Evolutionary conservation across 768 basidiomycete genomes (phyloP), one percentile per base, ranked within the genome.

Genomic region (Leccinum pellstonianum): DNA sequence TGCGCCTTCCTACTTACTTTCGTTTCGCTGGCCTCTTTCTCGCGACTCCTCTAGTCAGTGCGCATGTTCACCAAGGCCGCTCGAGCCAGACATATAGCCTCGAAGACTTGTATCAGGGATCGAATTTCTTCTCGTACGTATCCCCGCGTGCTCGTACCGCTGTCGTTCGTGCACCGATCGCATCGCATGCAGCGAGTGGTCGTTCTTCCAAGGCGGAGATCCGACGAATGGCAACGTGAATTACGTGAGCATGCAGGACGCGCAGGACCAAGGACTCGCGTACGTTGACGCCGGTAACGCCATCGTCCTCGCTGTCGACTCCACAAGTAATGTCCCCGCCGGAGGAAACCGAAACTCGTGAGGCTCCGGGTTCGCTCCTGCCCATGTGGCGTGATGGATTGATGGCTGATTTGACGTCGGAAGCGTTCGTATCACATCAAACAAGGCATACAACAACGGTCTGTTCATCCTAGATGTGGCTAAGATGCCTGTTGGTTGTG

Each of bases 171-270:
- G 11, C 27, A n/a, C 60, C 31, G 57, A 58, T 51, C 41, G 54
- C 43, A 46, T 46, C 43, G 3, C 47, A 27, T 60, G 38, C 62
- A 90, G 88, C 51, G 67, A 79, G 15, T 91, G 86, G 86, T 73
- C 82, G 29, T 92, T 87, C 74, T 88, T 81, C 71, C 76, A 76
- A 15, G 74, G 62, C 5, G 2, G 69, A 7, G 91, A 93, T 70
- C 91, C 91, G 2, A 92, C 91, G 1, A 73, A 83, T 62, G 91
- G 90, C 12, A 75, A 73, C 35, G 91, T 93, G 56, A 80, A 83
- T 58, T 93, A 83, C 68, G 73, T 85, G 61, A 73, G 66, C 52
- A 65, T 73, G 62, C 64, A 69, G 1, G 75, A 84, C 14, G 89
- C 88, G 8, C 69, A 71, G 54, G 57, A 66, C 14, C 77, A 81